Base-by-base conservation (phyloP, 805 yeast genomes). In the Candida manassasensis region DNA sequence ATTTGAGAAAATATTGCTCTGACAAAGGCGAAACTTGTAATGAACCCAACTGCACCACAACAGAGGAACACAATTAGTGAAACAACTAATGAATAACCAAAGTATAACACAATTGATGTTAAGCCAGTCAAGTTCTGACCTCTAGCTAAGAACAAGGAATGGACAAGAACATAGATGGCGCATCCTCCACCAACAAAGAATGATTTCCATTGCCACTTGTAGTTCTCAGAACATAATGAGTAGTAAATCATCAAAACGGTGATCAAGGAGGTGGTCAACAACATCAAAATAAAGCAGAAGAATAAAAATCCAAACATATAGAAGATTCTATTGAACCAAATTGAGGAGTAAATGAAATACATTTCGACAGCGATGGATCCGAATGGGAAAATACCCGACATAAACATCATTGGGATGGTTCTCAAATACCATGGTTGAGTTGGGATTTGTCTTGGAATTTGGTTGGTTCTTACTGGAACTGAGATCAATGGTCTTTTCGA, bases 291-390 rank as follows among this genome's bases (percentile, higher is more conserved):
- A 55, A 85, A 80, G 50, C 96, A 88, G 65, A 89, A 79, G 60
- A 89, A 85, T 47, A 90, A 67, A 72, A 90, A 93, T 9, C 97
- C 98, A 70, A 93, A 93, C 97, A 93, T 90, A 72, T 89, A 93
- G 70, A 77, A 93, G 45, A 89, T 81, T 58, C 85, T 77, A 71
- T 85, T 88, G 62, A 84, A 86, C 98, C 98, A 90, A 46, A 93
- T 63, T 21, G 96, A 86, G 35, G 85, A 75, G 67, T 85, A 81
- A 50, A 93, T 85, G 66, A 88, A 90, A 62, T 87, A 89, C 76
- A 93, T 76, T 66, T 93, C 97, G 38, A 93, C 93, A 16, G 96
- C 88, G 54, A 93, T 84, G 14, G 96, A 82, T 7, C 96, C 95
- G 55, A 90, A 88, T 52, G 97, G 97, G 73, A 90, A 81, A 40